Evolutionary conservation across 495 filamentous ascomycete species (phyloP).

Genomic region (Aspergillus sparsus): DNA sequence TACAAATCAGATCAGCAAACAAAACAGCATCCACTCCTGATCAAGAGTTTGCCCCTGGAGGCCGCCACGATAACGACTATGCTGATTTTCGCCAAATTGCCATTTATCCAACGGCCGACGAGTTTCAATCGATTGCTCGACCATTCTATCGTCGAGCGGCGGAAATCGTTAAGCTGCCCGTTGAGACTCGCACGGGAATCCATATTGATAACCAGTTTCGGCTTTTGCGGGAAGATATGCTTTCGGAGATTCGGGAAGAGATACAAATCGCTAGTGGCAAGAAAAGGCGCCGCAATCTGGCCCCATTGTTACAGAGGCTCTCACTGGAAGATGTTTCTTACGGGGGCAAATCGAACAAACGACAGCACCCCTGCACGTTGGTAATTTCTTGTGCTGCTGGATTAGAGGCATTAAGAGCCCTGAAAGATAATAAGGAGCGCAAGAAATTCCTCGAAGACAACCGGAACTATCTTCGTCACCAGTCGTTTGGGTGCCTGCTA

Average conservation of each 20-base stretch:
- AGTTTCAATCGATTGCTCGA: conserved; percentile 57
- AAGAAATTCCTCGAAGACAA: conserved; percentile 52
- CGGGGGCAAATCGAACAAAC: conserved; percentile 25
- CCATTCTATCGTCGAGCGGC: conserved; percentile 60
- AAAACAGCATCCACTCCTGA: neutral
- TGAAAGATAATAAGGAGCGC: conserved; percentile 28
- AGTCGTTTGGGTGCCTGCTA: conserved; percentile 61
- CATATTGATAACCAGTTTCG: conserved; percentile 82
- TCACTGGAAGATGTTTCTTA: conserved; percentile 33
- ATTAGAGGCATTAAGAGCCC: conserved; percentile 42
- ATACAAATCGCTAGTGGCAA: conserved; percentile 45
- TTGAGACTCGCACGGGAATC: conserved; percentile 41
- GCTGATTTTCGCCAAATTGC: conserved; percentile 60
- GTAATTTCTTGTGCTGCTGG: conserved; percentile 46
- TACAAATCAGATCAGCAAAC: conserved; percentile 29
- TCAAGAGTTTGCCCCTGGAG: conserved; percentile 54
- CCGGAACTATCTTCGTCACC: conserved; percentile 58
- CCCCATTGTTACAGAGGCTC: conserved; percentile 31
- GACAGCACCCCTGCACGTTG: conserved; percentile 45
- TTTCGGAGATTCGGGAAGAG: conserved; percentile 64
- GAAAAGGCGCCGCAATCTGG: conserved; percentile 44
- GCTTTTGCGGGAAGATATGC: conserved; percentile 73
- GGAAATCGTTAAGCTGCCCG: conserved; percentile 30
- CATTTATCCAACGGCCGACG: conserved; percentile 69
- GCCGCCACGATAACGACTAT: conserved; percentile 79